Evolutionary conservation across 2,329 filamentous ascomycete species (phyloP).

Genomic region (Cyanodermella asteris): DNA sequence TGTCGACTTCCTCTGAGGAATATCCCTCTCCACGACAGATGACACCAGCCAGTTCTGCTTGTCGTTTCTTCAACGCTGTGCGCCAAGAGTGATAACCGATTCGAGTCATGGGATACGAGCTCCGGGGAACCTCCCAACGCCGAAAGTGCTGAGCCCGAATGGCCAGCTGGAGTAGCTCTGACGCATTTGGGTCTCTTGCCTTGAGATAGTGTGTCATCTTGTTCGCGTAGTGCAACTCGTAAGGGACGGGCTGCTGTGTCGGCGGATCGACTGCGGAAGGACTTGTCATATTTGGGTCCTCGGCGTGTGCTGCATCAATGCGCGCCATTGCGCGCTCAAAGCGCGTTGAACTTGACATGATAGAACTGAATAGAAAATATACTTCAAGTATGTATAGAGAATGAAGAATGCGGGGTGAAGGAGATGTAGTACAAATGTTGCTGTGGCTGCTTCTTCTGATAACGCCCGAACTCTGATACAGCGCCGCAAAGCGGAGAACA

Average conservation of each 20-base stretch:
- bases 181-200: slow-evolving; percentile 36
- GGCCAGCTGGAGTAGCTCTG: slow-evolving; percentile 47
- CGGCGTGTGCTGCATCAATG: slow-evolving; percentile 52
- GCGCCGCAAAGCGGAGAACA: no score
- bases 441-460: no score
- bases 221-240: slow-evolving; percentile 63
- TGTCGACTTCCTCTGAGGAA: slow-evolving; percentile 29
- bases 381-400: no score
- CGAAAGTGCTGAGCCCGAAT: slow-evolving; percentile 70
- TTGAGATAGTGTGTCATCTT: slow-evolving; percentile 58
- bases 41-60: slow-evolving; percentile 35
- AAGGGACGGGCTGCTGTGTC: no score
- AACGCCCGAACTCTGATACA: no score
- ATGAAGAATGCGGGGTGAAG: no score
- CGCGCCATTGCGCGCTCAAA: slow-evolving; percentile 30
- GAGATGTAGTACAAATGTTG: no score
- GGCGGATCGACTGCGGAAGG: slow-evolving; percentile 19
- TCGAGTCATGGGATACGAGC: slow-evolving; percentile 50
- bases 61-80: slow-evolving; percentile 47
- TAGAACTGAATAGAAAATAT: no score
- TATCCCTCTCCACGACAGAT: slow-evolving; percentile 33
- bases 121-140: slow-evolving; percentile 63
- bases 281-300: slow-evolving; percentile 39
- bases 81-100: slow-evolving; percentile 66
- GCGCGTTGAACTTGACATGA: neutral